Evolutionary conservation across 805 yeast genomes (phyloP), one percentile per base, ranked within the genome.

Genomic region (Yarrowia hollandica): DNA sequence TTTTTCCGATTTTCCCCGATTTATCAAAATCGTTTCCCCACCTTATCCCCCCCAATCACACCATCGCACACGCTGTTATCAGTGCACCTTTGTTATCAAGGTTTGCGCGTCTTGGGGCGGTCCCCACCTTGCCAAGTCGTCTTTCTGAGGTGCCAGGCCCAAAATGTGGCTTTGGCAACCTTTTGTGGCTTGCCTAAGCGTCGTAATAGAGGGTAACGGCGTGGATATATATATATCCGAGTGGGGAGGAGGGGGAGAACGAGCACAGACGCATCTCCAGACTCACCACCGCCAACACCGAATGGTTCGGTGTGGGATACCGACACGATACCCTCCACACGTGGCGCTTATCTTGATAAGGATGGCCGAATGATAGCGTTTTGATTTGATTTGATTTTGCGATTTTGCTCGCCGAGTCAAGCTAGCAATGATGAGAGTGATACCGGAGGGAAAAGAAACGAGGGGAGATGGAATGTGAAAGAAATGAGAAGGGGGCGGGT

Each of bases 131-230:
- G n/a, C n/a, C n/a, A n/a, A n/a, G n/a, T n/a, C n/a, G n/a, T n/a
- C n/a, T n/a, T n/a, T n/a, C n/a, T n/a, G n/a, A n/a, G n/a, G n/a
- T n/a, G n/a, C n/a, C n/a, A n/a, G n/a, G n/a, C n/a, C n/a, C n/a
- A n/a, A n/a, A n/a, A n/a, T 44, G 52, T 44, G 52, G 52, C 52
- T 34, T 44, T 19, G 2, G 4, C 31, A 44, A 14, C 18, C 35
- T 44, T 44, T 44, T 44, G 52, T 44, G 52, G 52, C 52, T 44
- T 44, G 52, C 52, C 52, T 44, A 44, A 44, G 52, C 52, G 52
- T 22, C 52, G 11, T 26, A 26, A 42, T 42, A 28, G 50, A 28
- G 34, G 23, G 34, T 26, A 42, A 42, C 50, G 50, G 50, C 23
- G n/a, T 12, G 8, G 16, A 12, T 15, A 42, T 42, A 42, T 42